phyloP scores from a whole-genome alignment of 1,284 basidiomycete genomes.

The Ceratobasidium sp. region DNA sequence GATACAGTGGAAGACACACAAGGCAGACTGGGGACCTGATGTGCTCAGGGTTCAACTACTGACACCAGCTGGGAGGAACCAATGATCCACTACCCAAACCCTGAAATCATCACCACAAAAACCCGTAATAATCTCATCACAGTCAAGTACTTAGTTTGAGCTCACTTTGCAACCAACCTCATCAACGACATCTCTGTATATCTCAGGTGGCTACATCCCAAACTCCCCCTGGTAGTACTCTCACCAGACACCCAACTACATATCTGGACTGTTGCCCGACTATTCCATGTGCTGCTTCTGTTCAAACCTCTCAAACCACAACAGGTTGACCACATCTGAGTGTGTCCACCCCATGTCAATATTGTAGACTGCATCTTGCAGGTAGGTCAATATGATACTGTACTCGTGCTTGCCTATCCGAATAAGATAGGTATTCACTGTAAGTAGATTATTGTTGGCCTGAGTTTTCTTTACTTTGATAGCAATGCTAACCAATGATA shows the following conservation, averaged over 20 bases:
- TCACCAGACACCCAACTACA: background rate
- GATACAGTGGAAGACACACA: too few relatives aligned
- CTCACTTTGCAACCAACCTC: background rate
- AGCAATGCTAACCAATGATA: background rate
- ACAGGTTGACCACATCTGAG: background rate
- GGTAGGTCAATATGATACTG: constrained; percentile 1
- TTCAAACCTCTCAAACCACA: constrained; percentile 3
- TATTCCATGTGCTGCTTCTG: background rate
- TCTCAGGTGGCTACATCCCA: background rate
- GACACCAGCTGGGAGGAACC: too few relatives aligned
- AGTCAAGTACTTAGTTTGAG: background rate
- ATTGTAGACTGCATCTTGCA: background rate
- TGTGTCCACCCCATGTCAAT: background rate
- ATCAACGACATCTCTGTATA: background rate
- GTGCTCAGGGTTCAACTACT: too few relatives aligned
- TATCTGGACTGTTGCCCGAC: background rate
- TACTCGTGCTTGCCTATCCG: background rate
- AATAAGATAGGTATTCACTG: background rate
- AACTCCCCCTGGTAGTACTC: background rate
- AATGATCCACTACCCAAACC: background rate
- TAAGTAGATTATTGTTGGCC: background rate
- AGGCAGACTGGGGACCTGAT: too few relatives aligned
- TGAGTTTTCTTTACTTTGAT: too few relatives aligned
- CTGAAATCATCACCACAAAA: background rate
- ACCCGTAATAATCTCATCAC: background rate